Evolutionary conservation across 441 rosid species (phyloP), one percentile per base, ranked within the genome.

Genomic region (Metrosideros polymorpha): DNA sequence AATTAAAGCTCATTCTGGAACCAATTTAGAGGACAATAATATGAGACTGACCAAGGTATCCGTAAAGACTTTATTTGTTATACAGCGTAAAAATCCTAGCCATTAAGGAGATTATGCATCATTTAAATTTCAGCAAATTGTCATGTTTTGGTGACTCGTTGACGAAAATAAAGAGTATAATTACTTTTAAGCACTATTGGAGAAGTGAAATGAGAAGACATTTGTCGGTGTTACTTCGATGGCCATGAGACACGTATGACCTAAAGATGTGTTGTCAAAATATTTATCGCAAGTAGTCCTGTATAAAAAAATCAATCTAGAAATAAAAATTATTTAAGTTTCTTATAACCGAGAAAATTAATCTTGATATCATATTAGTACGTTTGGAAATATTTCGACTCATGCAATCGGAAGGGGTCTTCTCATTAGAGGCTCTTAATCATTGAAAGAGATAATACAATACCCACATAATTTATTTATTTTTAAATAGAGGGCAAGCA

Each of bases 191-290:
- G 17, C n/a, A 22, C 4, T 22, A 19, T 5, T 15, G 29, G 39
- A 59, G 12, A 29, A 59, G 5, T 29, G 71, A 29, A 29, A 30
- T 0, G 5, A 29, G 79, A 35, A 19, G 1, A 17, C 39, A 3
- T 71, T 10, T 10, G 17, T 71, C 27, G 13, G 39, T 71, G 15
- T 39, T 71, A 12, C 9, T 71, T 71, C 2, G 1, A 12, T 0
- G 15, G 17, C 15, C 47, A 6, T 5, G n/a, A 35, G 6, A 71
- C 4, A 6, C 12, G 3, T 10, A 3, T 35, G n/a, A 25, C 4
- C 0, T 6, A 22, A 39, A 35, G 0, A 19, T 22, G 4, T 39
- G n/a, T 1, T 1, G n/a, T 19, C 14, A 1, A 19, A 19, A 66
- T 66, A 24, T 66, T 5, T 15, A 66, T 35, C 1, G 12, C 2